Evolutionary conservation across 257 asterid genomes (phyloP), one percentile per base, ranked within the genome.

Genomic region (Forsythia suspensa): DNA sequence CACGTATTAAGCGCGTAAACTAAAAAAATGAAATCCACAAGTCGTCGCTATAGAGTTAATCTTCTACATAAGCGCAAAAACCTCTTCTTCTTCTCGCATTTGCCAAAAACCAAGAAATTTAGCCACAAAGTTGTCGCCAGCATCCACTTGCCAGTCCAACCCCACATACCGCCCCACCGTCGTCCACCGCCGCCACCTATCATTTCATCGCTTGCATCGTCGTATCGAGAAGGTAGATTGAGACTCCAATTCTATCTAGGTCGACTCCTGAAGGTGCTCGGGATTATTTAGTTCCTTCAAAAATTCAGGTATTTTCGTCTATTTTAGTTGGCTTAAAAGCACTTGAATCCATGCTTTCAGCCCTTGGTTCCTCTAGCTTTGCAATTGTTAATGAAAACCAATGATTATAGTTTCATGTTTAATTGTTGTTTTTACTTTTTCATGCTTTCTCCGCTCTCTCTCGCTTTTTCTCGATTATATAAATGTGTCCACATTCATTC

Each of bases 221-320:
- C n/a, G n/a, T n/a, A n/a, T n/a, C n/a, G n/a, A n/a, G n/a, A 92
- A 96, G 97, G 98, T 91, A 96, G 98, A 94, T 96, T 86, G 98
- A 94, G 96, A 96, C 98, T 84, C 99, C 98, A 85, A 85, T 96
- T 82, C 92, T 96, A 52, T 92, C 98, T 83, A 96, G 97, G 86
- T 96, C 99, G 79, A 96, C 99, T 82, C 99, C 98, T 48, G 99
- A 96, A 94, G 99, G 99, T 79, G 99, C 99, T 76, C 90, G 97
- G 78, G 99, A 96, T 88, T 96, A 94, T 89, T 81, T 96, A 87
- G 99, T 96, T 78, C 99, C 99, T 75, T 94, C 99, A 39, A 94
- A 98, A 91, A 79, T 96, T 84, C 99, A 96, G 98, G 99, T 95
- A 83, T 21, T 52, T 78, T 41, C 79, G 7, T 68, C 78, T 39